A percentile compares a stretch with the other conserved stretches of the same genome.
Conservation (phyloP, 345 rosid species). For the Eucalyptus victrix region DNA sequence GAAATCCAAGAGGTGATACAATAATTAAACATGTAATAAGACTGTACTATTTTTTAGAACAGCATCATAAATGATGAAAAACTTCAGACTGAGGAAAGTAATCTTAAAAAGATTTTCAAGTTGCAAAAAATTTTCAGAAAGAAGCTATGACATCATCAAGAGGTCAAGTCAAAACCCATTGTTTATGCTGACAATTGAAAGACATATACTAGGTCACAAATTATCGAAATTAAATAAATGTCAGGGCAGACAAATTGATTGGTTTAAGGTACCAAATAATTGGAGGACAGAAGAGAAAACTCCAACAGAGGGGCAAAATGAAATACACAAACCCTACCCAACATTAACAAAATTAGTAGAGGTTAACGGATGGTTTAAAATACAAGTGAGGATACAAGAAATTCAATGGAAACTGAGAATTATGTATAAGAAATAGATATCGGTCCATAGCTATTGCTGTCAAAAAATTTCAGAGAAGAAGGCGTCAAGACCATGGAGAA, state of each 20-base stretch:
- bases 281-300: background rate
- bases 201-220: background rate
- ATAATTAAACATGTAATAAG: background rate
- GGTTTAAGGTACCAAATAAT: background rate
- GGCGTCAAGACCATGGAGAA: background rate
- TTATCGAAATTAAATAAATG: background rate
- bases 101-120: background rate
- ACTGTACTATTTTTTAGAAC: background rate
- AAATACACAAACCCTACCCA: background rate
- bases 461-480: background rate
- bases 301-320: background rate
- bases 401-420: background rate
- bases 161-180: background rate
- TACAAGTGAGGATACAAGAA: background rate
- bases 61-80: background rate
- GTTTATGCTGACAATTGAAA: background rate
- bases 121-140: background rate
- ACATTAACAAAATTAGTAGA: background rate
- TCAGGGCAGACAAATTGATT: background rate
- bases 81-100: background rate
- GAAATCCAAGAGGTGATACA: background rate
- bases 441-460: background rate
- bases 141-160: background rate
- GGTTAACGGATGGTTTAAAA: background rate
- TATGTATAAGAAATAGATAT: background rate